Base-by-base conservation (phyloP, 129 eudicot genomes). In the Arctium minus region DNA sequence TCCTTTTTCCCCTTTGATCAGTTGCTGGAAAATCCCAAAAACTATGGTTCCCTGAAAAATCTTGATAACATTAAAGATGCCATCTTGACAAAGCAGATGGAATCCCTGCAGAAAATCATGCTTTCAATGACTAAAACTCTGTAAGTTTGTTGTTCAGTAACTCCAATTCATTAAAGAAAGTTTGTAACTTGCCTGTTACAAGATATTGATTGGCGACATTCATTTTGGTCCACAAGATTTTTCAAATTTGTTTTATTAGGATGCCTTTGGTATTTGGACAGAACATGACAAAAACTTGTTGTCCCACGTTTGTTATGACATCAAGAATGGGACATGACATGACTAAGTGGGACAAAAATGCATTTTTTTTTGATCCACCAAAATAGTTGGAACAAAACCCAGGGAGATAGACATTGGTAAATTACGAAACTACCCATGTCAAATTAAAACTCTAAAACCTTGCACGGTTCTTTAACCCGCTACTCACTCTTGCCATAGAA, bases 41-140 rank as follows among this genome's bases (percentile, higher is more conserved):
- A 91, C 74, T 93, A 86, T 70, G 97, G 97, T 75, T 79, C 78
- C 36, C 83, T 95, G 90, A 90, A 74, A 83, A 79, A 88, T 79
- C 64, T 91, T 77, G 90, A 83, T 70, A 92, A 91, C 72, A 75
- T 95, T 76, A 85, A 81, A 79, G 88, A 81, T 76, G 89, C 88
- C 33, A 87, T 93, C 31, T 80, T 89, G 81, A 73, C 83, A 18
- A 96, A 96, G 83, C 99, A 91, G 88, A 76, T 96, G 93, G 92
- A 91, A 31, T 88, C 97, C 8, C 82, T 96, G 46, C 90, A 89
- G 72, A 80, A 11, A 35, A 90, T 91, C 83, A 70, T 96, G 85
- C 81, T 86, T 37, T 87, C 93, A 27, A 85, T 93, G 81, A 90
- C 73, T 72, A 89, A 82, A 82, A 92, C 94, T 18, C 37, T 94